Evolutionary conservation across 2,329 filamentous ascomycete species (phyloP).

Genomic region (Neonectria coccinea): DNA sequence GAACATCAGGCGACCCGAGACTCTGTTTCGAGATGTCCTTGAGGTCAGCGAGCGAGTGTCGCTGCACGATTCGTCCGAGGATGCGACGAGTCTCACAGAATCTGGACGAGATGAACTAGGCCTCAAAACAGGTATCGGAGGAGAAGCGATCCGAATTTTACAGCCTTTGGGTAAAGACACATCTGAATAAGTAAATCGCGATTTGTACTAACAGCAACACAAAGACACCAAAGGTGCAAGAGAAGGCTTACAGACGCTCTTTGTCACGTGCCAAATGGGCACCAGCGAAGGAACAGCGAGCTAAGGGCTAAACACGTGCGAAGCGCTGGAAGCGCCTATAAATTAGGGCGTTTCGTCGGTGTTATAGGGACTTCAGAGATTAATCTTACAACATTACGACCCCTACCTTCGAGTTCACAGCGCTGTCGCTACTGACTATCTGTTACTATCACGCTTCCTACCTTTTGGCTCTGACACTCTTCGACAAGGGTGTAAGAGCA

Average conservation of each 20-base stretch:
- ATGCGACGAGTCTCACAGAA: constrained; percentile 51
- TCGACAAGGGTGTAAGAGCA: constrained; percentile 66
- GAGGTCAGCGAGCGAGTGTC: constrained; percentile 91
- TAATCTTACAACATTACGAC: too few relatives aligned
- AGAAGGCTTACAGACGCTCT: constrained; percentile 65
- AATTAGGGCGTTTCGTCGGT: too few relatives aligned
- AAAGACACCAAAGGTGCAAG: constrained; percentile 65
- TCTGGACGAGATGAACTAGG: constrained; percentile 52
- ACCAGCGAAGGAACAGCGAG: too few relatives aligned
- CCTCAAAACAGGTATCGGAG: constrained; percentile 73
- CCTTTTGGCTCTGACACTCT: too few relatives aligned
- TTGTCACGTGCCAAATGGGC: too few relatives aligned
- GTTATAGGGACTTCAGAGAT: too few relatives aligned
- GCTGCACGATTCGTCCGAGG: constrained; percentile 80
- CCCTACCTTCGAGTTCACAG: too few relatives aligned
- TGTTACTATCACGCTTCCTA: too few relatives aligned
- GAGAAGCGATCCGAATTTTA: constrained; percentile 75
- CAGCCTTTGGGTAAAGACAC: constrained; percentile 28
- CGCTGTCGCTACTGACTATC: too few relatives aligned
- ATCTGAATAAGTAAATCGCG: not conserved
- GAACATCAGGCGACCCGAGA: constrained; percentile 84
- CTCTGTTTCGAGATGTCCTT: constrained; percentile 84
- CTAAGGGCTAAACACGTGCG: too few relatives aligned
- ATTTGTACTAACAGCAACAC: constrained; percentile 45
- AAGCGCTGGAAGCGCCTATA: too few relatives aligned